Conservation (phyloP, 352 stramenopile species). For the Phytophthora crassamura region DNA sequence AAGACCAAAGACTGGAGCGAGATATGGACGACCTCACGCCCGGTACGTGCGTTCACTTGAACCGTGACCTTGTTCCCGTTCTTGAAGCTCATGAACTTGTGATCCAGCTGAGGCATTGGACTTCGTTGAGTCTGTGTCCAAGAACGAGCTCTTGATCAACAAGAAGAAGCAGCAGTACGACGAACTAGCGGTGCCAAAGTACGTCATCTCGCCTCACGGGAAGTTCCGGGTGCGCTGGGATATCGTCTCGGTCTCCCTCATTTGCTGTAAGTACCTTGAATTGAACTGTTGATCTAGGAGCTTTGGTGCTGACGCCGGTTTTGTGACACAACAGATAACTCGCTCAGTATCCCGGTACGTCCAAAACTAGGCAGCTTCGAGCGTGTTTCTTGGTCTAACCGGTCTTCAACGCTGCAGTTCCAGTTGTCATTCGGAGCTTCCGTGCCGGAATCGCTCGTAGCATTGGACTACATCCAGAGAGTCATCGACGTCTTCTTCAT, state of each 20-base stretch:
- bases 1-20: constrained; percentile 45
- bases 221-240: constrained; percentile 85
- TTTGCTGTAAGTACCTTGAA: constrained; percentile 56
- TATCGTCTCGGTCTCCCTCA: constrained; percentile 69
- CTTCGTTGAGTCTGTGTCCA: constrained; percentile 78
- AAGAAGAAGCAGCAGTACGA: constrained; percentile 86
- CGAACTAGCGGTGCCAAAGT: constrained; percentile 80
- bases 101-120: constrained; percentile 69
- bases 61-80: neutral
- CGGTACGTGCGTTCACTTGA: constrained; percentile 35
- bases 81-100: constrained; percentile 13
- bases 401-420: constrained; percentile 44
- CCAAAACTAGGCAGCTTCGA: neutral
- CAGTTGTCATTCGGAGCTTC: constrained; percentile 64
- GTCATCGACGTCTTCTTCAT: constrained; percentile 79
- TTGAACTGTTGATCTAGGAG: too few relatives aligned
- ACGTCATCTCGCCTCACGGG: constrained; percentile 75
- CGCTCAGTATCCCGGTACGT: constrained; percentile 76
- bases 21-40: constrained; percentile 86
- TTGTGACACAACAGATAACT: constrained; percentile 58
- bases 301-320: neutral
- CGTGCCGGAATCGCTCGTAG: constrained; percentile 19
- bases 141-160: constrained; percentile 89
- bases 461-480: constrained; percentile 63
- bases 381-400: too few relatives aligned